Conservation (phyloP, 345 rosid species). For the Excoecaria cochinchinensis region DNA sequence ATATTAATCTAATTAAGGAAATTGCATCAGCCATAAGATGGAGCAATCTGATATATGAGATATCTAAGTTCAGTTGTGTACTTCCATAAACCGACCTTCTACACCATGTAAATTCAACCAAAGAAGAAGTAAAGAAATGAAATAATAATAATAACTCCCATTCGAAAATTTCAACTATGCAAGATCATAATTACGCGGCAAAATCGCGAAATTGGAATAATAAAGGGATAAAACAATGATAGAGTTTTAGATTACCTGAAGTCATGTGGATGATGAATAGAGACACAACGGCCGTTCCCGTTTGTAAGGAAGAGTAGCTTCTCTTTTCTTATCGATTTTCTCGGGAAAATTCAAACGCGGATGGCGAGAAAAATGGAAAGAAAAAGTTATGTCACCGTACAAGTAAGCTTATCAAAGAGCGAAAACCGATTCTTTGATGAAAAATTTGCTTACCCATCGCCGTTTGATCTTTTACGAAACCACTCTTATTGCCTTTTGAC, state of each 20-base stretch:
- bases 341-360: not conserved
- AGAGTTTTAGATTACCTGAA: slow-evolving; percentile 14
- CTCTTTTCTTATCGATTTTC: not conserved
- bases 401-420: not conserved
- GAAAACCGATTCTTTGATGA: not conserved
- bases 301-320: not conserved
- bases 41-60: not conserved
- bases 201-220: not conserved
- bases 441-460: not conserved
- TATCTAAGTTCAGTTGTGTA: not conserved
- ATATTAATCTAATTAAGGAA: not conserved
- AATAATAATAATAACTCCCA: not conserved
- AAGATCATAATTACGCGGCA: not conserved
- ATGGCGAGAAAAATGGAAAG: not conserved
- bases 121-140: not conserved
- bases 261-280: slow-evolving; percentile 4
- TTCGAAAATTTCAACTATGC: not conserved
- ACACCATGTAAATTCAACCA: not conserved
- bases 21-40: not conserved
- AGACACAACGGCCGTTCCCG: not conserved
- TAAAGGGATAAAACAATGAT: not conserved
- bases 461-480: not conserved
- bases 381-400: not conserved
- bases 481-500: not conserved
- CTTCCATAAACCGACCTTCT: not conserved